Evolutionary conservation across 768 basidiomycete species (phyloP).

Genomic region (Cystoderma amianthinum): DNA sequence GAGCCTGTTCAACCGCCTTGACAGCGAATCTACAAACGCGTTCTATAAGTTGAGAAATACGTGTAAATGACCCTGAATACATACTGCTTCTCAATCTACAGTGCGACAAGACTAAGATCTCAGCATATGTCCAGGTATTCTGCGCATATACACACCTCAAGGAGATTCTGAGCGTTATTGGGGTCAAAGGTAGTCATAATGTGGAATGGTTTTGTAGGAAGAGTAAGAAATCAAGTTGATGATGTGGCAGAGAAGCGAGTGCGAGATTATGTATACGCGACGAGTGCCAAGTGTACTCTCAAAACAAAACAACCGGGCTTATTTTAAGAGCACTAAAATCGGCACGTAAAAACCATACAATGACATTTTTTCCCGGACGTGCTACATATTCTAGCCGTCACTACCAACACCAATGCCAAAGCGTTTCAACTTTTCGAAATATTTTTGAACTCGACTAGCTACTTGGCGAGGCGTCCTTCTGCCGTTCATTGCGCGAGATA

Average conservation of each 20-base stretch:
- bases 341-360: too few relatives aligned
- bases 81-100: slow-evolving; percentile 93
- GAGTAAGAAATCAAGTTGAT: slow-evolving; percentile 7
- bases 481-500: slow-evolving; percentile 77
- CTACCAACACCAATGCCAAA: slow-evolving; percentile 43
- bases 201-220: slow-evolving; percentile 4
- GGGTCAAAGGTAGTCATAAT: slow-evolving; percentile 71
- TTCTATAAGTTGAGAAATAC: not conserved
- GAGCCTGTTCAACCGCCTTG: slow-evolving; percentile 93
- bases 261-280: not conserved
- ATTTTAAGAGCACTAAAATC: slow-evolving; percentile 2
- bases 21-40: slow-evolving; percentile 49
- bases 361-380: too few relatives aligned
- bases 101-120: not conserved
- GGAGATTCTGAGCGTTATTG: slow-evolving; percentile 84
- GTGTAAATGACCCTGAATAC: slow-evolving; percentile 17
- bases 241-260: slow-evolving; percentile 8
- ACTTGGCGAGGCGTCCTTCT: slow-evolving; percentile 75
- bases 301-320: too few relatives aligned
- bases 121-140: not conserved
- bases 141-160: slow-evolving; percentile 54
- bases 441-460: slow-evolving; percentile 86
- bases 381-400: not conserved
- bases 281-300: too few relatives aligned
- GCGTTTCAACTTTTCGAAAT: slow-evolving; percentile 76